Evolutionary conservation across 192 early-diverging fungal species (phyloP).

Genomic region (Gryganskiella cystojenkinii): DNA sequence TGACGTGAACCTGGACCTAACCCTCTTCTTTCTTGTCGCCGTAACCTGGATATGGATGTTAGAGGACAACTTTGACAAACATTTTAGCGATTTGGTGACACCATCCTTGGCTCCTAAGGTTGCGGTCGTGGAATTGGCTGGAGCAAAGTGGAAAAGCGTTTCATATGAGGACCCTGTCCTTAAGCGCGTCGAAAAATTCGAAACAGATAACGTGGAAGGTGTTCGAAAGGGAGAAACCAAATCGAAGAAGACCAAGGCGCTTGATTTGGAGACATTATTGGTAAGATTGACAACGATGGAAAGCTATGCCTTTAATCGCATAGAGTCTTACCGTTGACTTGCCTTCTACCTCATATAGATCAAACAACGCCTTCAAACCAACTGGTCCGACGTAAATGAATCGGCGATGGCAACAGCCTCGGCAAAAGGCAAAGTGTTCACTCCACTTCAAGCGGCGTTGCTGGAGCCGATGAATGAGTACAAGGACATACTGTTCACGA

Average conservation of each 20-base stretch:
- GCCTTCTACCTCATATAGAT: conserved; percentile 7
- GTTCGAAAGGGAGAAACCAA: conserved; percentile 15
- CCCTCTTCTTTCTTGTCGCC: no score
- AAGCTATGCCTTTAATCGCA: not conserved
- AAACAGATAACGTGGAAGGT: conserved; percentile 52
- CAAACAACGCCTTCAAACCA: conserved; percentile 46
- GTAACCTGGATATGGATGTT: no score
- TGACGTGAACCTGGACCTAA: no score
- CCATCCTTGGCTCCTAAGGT: conserved; percentile 43
- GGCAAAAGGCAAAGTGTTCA: conserved; percentile 35
- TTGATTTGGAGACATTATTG: conserved; percentile 35
- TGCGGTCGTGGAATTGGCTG: conserved; percentile 37
- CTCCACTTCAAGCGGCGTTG: conserved; percentile 68
- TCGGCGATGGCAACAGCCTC: conserved; percentile 15
- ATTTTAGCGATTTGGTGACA: conserved; percentile 44
- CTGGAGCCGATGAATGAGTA: conserved; percentile 78
- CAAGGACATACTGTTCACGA: conserved; percentile 79
- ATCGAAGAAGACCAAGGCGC: conserved; percentile 19
- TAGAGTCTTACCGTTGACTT: not conserved
- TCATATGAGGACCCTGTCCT: conserved; percentile 46
- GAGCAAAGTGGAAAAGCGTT: conserved; percentile 47
- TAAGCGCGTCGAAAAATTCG: conserved; percentile 41
- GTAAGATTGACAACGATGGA: not conserved
- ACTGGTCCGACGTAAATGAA: conserved; percentile 41
- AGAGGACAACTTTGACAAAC: conserved; percentile 50